Conservation (phyloP, 768 basidiomycete species). For the Tephrocybe sp. region DNA sequence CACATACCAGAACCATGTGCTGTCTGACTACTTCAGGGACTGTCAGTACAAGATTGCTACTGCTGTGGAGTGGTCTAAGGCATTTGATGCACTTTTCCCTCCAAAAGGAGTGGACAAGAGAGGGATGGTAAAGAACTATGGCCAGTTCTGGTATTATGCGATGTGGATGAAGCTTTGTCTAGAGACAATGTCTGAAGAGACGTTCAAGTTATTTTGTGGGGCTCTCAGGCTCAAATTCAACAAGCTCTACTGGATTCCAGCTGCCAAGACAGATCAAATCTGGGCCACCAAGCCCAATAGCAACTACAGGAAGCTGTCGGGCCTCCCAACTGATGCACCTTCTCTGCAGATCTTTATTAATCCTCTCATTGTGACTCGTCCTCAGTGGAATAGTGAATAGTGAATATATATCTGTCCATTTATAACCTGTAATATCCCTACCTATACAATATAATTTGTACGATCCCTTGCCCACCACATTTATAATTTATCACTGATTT, state of each 20-base stretch:
- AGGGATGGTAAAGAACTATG: slow-evolving; percentile 15
- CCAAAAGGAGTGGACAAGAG: neutral
- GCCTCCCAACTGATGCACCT: neutral
- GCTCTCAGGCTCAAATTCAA: slow-evolving; percentile 11
- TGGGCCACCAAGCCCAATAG: slow-evolving; percentile 10
- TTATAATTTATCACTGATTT: too few species aligned
- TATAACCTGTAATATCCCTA: too few species aligned
- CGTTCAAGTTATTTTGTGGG: neutral
- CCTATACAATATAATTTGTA: too few species aligned
- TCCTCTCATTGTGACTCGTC: neutral
- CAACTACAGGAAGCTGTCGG: neutral
- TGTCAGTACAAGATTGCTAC: slow-evolving; percentile 10
- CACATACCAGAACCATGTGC: slow-evolving; percentile 13
- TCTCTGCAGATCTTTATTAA: neutral
- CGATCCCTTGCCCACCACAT: too few species aligned
- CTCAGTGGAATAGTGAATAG: too few species aligned
- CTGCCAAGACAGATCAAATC: slow-evolving; percentile 15
- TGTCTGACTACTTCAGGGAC: slow-evolving; percentile 16
- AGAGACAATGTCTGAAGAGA: neutral
- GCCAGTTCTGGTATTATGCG: slow-evolving; percentile 2
- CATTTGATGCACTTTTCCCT: slow-evolving; percentile 20
- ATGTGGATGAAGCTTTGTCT: slow-evolving; percentile 9
- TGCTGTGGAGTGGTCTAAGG: slow-evolving; percentile 11
- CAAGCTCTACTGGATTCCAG: slow-evolving; percentile 21
- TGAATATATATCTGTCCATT: too few species aligned